Conservation (phyloP, 2,329 filamentous ascomycete species). For the Dactylellina parvicollis region DNA sequence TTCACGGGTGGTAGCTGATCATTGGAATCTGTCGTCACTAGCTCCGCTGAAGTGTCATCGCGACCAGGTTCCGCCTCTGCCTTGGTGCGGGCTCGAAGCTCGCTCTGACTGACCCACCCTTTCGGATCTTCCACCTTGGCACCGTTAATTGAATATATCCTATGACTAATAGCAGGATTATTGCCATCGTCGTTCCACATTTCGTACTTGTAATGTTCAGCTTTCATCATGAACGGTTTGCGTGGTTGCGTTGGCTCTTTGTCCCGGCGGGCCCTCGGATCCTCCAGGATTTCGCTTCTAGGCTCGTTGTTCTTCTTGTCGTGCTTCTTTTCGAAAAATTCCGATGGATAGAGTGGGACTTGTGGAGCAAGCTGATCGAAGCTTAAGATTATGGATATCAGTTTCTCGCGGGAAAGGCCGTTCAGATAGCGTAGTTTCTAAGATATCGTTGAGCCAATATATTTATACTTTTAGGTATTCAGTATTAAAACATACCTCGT, state of each 20-base stretch:
- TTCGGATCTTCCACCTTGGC: constrained; percentile 1
- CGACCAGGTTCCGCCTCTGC: too few relatives aligned
- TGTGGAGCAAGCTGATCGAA: neutral
- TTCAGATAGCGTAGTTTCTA: constrained; percentile 16
- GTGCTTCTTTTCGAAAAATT: neutral
- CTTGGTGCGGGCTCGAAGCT: neutral
- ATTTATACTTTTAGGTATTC: neutral
- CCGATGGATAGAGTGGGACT: constrained; percentile 1
- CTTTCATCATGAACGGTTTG: neutral
- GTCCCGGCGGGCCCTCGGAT: neutral
- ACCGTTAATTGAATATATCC: constrained; percentile 8
- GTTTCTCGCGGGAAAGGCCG: constrained; percentile 8
- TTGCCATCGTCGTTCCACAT: constrained; percentile 30
- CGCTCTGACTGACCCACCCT: neutral
- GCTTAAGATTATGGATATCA: constrained; percentile 12
- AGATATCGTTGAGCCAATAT: neutral
- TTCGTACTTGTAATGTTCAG: neutral
- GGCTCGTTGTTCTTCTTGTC: neutral
- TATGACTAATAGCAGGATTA: constrained; percentile 30
- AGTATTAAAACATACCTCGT: neutral
- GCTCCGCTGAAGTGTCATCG: too few relatives aligned
- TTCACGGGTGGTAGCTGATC: too few relatives aligned
- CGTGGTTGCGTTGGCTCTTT: neutral
- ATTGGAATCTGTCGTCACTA: too few relatives aligned
- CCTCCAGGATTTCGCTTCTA: neutral